phyloP scores from a whole-genome alignment of 805 yeast genomes.

The Kluyveromyces lactis region DNA sequence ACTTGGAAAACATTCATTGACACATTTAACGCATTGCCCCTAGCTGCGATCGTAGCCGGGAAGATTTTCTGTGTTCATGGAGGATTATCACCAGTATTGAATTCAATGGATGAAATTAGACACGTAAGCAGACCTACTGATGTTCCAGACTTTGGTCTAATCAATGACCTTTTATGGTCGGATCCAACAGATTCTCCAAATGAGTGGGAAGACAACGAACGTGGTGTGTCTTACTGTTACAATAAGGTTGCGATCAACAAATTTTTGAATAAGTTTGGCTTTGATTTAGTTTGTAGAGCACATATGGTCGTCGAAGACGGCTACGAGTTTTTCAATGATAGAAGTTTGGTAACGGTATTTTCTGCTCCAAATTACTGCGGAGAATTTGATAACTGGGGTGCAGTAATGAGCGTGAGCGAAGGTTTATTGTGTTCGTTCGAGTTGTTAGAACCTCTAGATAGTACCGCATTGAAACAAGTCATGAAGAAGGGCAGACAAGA shows the following conservation, averaged over 20 bases:
- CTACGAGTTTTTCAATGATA: constrained; percentile 68
- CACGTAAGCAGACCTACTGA: constrained; percentile 74
- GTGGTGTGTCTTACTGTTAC: constrained; percentile 77
- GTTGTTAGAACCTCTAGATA: constrained; percentile 85
- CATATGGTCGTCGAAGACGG: constrained; percentile 91
- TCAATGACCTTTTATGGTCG: constrained; percentile 77
- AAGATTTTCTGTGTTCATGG: constrained; percentile 90
- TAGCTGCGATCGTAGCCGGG: constrained; percentile 92
- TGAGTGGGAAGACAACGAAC: constrained; percentile 75
- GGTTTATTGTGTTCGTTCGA: constrained; percentile 91
- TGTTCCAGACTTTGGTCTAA: constrained; percentile 69
- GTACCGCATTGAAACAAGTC: constrained; percentile 86
- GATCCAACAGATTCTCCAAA: constrained; percentile 56
- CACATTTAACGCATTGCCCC: constrained; percentile 90
- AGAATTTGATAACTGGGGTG: constrained; percentile 80
- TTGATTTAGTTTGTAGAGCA: constrained; percentile 73
- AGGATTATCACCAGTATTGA: constrained; percentile 67
- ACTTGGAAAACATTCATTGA: constrained; percentile 93
- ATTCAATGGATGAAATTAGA: constrained; percentile 58
- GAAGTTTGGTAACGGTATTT: constrained; percentile 70
- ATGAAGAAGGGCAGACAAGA: constrained; percentile 92
- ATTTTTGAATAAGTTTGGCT: constrained; percentile 56
- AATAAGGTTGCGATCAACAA: constrained; percentile 65
- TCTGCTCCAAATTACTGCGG: constrained; percentile 67
- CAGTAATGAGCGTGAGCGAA: constrained; percentile 94